Evolutionary conservation across 441 rosid genomes (phyloP).

Genomic region (Dalechampia spathulata): DNA sequence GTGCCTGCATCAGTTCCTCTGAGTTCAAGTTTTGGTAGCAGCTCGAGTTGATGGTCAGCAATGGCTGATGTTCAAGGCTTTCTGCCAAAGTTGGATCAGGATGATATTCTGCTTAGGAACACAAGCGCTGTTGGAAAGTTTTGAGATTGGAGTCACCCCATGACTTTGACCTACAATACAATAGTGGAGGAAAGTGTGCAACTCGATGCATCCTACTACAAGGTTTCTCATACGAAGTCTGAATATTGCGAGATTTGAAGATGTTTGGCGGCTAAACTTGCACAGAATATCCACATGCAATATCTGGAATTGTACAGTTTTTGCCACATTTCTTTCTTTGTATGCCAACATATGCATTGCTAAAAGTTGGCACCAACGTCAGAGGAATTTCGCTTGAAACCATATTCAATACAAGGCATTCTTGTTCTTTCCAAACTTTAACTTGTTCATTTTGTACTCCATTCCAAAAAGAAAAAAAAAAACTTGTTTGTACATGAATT

Average conservation of each 20-base stretch:
- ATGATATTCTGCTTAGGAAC: not conserved
- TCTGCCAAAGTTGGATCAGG: not conserved
- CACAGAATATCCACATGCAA: not conserved
- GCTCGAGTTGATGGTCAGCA: conserved; percentile 19
- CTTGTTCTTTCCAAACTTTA: no score
- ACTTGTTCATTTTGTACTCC: no score
- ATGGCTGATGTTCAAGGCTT: not conserved
- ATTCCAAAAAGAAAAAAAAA: no score
- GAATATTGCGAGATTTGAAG: not conserved
- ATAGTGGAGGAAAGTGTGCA: no score
- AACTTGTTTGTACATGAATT: no score
- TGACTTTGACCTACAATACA: no score
- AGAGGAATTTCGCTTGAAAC: no score
- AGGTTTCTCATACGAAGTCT: not conserved
- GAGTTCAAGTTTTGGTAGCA: conserved; percentile 62
- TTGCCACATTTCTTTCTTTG: not conserved
- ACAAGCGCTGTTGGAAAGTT: not conserved
- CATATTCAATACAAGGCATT: no score
- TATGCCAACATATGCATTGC: no score
- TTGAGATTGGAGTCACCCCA: not conserved
- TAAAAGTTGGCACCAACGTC: no score
- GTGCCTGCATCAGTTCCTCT: conserved; percentile 39
- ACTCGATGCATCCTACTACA: no score
- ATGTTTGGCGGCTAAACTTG: conserved; percentile 1
- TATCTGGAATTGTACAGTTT: not conserved